Conservation (phyloP, 257 asterid genomes). For the Fraxinus anomala region DNA sequence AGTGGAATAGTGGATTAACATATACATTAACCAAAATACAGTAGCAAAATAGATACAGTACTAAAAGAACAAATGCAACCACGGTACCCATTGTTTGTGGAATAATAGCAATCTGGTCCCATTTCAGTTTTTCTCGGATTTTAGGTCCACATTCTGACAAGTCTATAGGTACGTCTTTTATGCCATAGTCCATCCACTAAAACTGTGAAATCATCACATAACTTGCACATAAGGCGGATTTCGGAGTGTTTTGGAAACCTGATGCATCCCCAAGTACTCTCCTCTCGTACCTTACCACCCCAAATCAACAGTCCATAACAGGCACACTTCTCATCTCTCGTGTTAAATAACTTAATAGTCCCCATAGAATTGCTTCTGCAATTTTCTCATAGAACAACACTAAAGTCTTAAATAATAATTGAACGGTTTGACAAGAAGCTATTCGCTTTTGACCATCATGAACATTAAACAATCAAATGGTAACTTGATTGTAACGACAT, state of each 20-base stretch:
- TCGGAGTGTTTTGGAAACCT: not conserved
- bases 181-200: not conserved
- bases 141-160: not conserved
- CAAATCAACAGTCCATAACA: not conserved
- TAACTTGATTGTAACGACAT: not conserved
- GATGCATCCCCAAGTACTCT: not conserved
- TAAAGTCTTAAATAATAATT: constrained; percentile 1
- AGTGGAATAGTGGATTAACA: not conserved
- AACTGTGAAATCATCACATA: not conserved
- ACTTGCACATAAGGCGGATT: not conserved
- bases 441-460: not conserved
- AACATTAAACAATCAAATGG: not conserved
- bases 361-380: not conserved
- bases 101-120: not conserved
- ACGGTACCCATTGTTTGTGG: not conserved
- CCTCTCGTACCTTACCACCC: not conserved
- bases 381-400: not conserved
- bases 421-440: not conserved
- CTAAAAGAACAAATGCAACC: not conserved
- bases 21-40: not conserved
- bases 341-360: not conserved
- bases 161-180: not conserved
- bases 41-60: not conserved
- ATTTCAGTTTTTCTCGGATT: not conserved
- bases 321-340: not conserved